Percentiles rank a stretch among this genome's conserved stretches.
These are phyloP conservation scores for Thalassiosira hispida DNA, from an alignment of 352 stramenopile genomes.

Conservation along the genomic window DNA sequence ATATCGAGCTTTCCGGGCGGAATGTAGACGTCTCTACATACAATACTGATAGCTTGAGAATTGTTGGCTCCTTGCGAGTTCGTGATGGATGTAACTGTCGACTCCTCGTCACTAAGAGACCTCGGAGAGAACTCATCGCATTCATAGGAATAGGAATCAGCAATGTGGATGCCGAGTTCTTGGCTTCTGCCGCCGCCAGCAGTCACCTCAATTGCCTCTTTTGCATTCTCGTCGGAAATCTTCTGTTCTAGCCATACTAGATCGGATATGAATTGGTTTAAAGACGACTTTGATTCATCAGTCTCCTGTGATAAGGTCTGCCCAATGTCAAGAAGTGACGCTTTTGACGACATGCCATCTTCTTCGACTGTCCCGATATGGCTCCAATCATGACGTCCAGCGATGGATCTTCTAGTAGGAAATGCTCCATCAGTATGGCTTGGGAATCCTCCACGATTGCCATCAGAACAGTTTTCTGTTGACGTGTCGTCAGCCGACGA, in stretches of 20 bases:
- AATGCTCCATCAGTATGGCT: constrained; percentile 26
- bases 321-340: constrained; percentile 1
- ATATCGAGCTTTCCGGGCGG: constrained; percentile 75
- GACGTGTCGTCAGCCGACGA: constrained; percentile 11
- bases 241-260: constrained; percentile 77
- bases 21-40: constrained; percentile 68
- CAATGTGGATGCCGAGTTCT: background rate
- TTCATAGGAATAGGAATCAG: constrained; percentile 36
- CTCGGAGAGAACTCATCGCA: constrained; percentile 30
- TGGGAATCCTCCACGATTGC: constrained; percentile 16
- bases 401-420: background rate
- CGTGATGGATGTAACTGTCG: constrained; percentile 13
- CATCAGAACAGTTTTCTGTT: constrained; percentile 14
- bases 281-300: constrained; percentile 19
- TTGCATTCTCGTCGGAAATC: constrained; percentile 60
- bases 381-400: constrained; percentile 20
- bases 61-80: too few species aligned
- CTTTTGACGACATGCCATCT: background rate
- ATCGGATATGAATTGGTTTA: constrained; percentile 56
- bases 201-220: constrained; percentile 49
- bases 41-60: constrained; percentile 27
- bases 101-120: constrained; percentile 12
- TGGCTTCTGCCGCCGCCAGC: constrained; percentile 5
- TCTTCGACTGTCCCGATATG: constrained; percentile 39
- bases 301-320: constrained; percentile 22